Base-by-base conservation (phyloP, 768 basidiomycete species). In the Mrakia blollopis region DNA sequence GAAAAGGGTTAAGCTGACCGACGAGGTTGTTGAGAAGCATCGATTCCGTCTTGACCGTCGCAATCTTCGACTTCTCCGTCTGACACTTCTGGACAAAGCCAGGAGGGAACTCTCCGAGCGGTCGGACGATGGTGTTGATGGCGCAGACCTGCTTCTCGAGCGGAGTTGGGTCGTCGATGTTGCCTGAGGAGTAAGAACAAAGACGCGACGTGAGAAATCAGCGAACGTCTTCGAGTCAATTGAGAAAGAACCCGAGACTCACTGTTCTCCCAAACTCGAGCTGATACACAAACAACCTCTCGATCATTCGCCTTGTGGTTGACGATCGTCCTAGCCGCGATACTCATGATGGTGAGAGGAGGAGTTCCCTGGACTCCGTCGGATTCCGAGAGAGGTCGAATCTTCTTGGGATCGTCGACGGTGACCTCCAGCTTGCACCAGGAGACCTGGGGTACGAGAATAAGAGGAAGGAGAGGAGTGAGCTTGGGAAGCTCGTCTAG, bases 341-440 rank as follows among this genome's bases (percentile, higher is more conserved):
- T 85, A 80, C 92, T 94, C 88, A 94, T 91, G 50, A 98, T 87
- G 0, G 92, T 98, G 74, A 99, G 83, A 0, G 95, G 93, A 3
- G 97, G 97, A 25, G 88, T 86, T 16, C 94, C 94, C 82, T 88
- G 90, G 0, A 91, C 90, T 0, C 90, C 90, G 80, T 95, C 92
- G 5, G 87, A 86, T 71, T 95, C 92, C 0, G 88, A 81, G 82
- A 95, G 89, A 0, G 93, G 92, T 77, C 89, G 91, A 83, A 99
- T 88, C 79, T 92, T 90, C 80, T 97, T 96, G 0, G 95, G 94
- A 80, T 94, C 88, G 10, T 88, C 83, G 9, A 94, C 91, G 0
- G 88, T 89, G 25, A 88, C 91, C 84, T 99, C 96, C 18, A 98
- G 85, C 84, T 95, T 95, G 81, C 95, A 98, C 97, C 97, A 99